Base-by-base conservation (phyloP, 192 early-diverging fungal genomes). In the Pilobolus umbonatus region DNA sequence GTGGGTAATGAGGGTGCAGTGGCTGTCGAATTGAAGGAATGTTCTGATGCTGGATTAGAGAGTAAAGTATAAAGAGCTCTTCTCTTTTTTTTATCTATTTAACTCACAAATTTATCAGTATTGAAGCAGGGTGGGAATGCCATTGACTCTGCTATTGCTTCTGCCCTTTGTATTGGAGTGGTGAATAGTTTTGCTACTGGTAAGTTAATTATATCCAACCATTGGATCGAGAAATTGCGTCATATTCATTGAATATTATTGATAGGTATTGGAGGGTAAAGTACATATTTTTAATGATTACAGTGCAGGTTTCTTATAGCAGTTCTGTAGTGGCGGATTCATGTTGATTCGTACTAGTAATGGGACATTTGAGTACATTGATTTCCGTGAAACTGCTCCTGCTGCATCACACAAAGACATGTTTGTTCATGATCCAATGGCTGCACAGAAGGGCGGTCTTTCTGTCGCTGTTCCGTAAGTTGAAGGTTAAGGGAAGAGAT, bases 381-480 rank as follows among this genome's bases (percentile, higher is more conserved):
- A 98, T 64, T 98, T 96, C 55, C 74, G 95, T 22, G 95, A 98
- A 65, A 72, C 75, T 1, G 95, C 95, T 9, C 92, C 91, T 7
- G 66, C 68, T 31, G 85, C 85, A 9, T 79, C 90, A 5, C 71
- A 60, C n/a, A 73, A 64, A 25, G 81, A 90, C 58, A 96, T 98
- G 94, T 96, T 83, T 75, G 69, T 80, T 39, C 55, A 85, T 0
- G 61, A 95, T 43, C 89, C 92, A 19, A 73, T 70, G 28, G 55
- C 71, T 6, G 90, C 92, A 3, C 82, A 82, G 61, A 62, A 80
- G 30, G 90, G 90, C 28, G 91, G 88, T 2, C 58, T 91, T 24
- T 62, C 85, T 31, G 78, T 90, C 15, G 91, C 81, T 30, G 83
- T 94, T 17, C 94, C 91, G 76, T 83, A 68, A 70, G 77, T 79